phyloP scores from a whole-genome alignment of 495 filamentous ascomycete species.

The Paragyromitra xinjiangensis region DNA sequence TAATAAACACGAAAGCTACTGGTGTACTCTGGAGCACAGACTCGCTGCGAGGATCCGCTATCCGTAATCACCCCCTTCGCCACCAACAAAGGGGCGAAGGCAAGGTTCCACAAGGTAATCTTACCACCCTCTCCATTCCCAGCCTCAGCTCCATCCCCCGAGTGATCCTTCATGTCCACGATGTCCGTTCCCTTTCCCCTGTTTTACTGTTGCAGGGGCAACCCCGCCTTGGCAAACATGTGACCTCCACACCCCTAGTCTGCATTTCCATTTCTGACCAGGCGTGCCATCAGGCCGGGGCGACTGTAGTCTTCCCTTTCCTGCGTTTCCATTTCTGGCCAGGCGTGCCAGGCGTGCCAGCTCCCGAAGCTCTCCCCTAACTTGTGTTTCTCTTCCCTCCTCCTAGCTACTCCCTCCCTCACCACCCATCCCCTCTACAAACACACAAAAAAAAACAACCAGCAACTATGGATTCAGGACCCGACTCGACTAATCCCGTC shows the following conservation, averaged over 20 bases:
- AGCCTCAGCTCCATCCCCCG: not conserved
- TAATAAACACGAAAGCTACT: not conserved
- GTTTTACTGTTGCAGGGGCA: conserved; percentile 25
- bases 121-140: conserved; percentile 3
- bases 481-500: conserved; percentile 51
- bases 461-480: conserved; percentile 39
- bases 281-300: too few relatives aligned
- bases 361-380: conserved; percentile 4
- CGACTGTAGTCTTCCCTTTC: not conserved
- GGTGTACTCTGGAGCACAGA: not conserved
- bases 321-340: not conserved
- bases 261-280: not conserved
- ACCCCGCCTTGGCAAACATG: conserved; percentile 41
- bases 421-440: not conserved
- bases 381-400: not conserved
- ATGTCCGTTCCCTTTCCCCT: not conserved
- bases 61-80: not conserved
- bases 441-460: conserved; percentile 7
- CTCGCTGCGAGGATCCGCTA: not conserved
- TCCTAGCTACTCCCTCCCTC: not conserved
- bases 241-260: conserved; percentile 31
- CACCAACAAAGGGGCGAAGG: not conserved
- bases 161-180: conserved; percentile 19
- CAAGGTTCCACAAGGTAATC: conserved; percentile 21
- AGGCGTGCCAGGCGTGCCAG: too few relatives aligned